phyloP scores from a whole-genome alignment of 108 stramenopile genomes.

The Chaetoceros tenuissimus region DNA sequence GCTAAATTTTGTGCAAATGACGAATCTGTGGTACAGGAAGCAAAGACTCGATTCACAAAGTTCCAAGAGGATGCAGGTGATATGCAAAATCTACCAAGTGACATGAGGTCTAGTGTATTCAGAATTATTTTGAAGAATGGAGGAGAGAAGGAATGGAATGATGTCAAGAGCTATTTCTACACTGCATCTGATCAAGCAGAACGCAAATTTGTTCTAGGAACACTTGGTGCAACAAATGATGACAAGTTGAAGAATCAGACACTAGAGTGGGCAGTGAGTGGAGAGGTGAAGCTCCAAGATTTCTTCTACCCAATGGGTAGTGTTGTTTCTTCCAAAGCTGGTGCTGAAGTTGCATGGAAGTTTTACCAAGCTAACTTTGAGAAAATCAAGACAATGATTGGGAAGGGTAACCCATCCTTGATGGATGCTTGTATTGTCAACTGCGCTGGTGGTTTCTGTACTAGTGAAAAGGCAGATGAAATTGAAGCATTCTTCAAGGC shows the following conservation, averaged over 20 bases:
- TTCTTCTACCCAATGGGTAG: conserved; percentile 93
- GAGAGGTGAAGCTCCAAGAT: conserved; percentile 93
- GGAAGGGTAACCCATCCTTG: conserved; percentile 72
- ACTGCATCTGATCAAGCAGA: conserved; percentile 75
- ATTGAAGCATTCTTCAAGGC: conserved; percentile 83
- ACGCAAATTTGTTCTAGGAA: conserved; percentile 61
- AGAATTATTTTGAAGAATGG: conserved; percentile 87
- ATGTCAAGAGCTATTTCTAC: conserved; percentile 59
- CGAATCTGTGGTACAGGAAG: conserved; percentile 61
- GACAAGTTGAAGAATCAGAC: conserved; percentile 65
- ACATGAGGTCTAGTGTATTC: conserved; percentile 81
- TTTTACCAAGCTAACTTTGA: conserved; percentile 87
- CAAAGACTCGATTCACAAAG: conserved; percentile 60
- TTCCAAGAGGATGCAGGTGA: conserved; percentile 68
- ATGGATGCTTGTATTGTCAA: conserved; percentile 88
- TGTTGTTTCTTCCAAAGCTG: conserved; percentile 68
- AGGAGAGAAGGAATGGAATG: conserved; percentile 71
- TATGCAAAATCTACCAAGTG: conserved; percentile 64
- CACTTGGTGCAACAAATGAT: conserved; percentile 60
- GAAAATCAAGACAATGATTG: conserved; percentile 71
- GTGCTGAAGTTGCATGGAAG: conserved; percentile 80
- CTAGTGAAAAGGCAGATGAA: conserved; percentile 79
- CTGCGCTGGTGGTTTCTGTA: conserved; percentile 75
- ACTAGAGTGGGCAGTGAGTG: conserved; percentile 86
- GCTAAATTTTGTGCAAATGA: conserved; percentile 75